Evolutionary conservation across 306 rosid genomes (phyloP).

Genomic region (Macrotyloma uniflorum): DNA sequence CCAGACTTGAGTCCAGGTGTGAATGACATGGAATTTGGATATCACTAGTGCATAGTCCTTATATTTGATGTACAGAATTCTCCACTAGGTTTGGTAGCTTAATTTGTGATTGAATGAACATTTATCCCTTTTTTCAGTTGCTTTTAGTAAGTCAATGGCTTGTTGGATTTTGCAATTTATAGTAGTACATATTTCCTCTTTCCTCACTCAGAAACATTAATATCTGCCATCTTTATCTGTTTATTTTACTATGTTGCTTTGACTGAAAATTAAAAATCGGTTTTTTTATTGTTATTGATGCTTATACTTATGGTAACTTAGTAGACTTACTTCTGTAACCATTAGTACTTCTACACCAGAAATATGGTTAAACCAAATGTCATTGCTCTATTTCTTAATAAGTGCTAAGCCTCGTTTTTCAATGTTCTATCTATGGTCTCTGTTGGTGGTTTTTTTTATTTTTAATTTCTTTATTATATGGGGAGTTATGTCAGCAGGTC

Average conservation of each 20-base stretch:
- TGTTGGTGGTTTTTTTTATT: background rate
- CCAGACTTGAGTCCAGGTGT: conserved; percentile 3
- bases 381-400: conserved; percentile 12
- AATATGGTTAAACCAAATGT: conserved; percentile 22
- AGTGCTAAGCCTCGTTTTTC: conserved; percentile 5
- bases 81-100: no score
- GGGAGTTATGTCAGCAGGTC: conserved; percentile 9
- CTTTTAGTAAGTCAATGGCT: background rate
- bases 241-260: background rate
- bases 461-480: background rate
- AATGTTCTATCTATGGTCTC: background rate
- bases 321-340: background rate
- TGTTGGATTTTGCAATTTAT: conserved; percentile 26
- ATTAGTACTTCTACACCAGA: conserved; percentile 1
- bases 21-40: background rate
- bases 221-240: background rate
- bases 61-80: conserved; percentile 5
- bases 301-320: background rate
- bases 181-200: background rate
- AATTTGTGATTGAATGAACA: background rate
- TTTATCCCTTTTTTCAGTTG: background rate
- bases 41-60: background rate
- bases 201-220: background rate
- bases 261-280: background rate
- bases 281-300: background rate